Percentiles rank a stretch among this genome's conserved stretches.
phyloP scores from a whole-genome alignment of 2,329 filamentous ascomycete genomes.

The Colletotrichum limetticola region DNA sequence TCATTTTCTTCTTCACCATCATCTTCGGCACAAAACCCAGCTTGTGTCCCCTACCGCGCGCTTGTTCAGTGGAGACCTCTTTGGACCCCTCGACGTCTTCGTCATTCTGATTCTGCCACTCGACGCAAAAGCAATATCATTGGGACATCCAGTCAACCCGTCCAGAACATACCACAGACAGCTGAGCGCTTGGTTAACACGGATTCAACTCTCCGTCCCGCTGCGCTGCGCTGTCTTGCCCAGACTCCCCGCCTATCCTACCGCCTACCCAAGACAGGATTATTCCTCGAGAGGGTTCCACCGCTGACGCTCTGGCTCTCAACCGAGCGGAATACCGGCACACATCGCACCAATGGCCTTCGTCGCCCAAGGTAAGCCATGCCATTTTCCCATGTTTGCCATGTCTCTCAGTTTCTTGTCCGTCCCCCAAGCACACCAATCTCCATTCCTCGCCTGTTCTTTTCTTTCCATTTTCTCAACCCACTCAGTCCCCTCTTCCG shows the following conservation, averaged over 20 bases:
- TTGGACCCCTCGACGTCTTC: conserved; percentile 13
- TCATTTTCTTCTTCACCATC: neutral
- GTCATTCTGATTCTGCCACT: conserved; percentile 12
- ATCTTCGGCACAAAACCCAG: neutral
- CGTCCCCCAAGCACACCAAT: conserved; percentile 1
- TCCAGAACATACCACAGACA: neutral
- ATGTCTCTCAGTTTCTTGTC: conserved; percentile 8
- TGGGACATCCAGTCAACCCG: neutral
- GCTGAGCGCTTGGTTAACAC: neutral
- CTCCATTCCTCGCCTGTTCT: neutral
- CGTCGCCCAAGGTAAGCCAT: conserved; percentile 29
- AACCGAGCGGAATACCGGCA: conserved; percentile 30
- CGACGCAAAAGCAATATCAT: neutral
- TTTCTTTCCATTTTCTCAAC: neutral
- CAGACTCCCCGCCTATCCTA: conserved; percentile 30
- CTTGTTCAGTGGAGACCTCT: conserved; percentile 32
- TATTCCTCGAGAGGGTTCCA: conserved; percentile 7
- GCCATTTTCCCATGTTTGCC: conserved; percentile 14
- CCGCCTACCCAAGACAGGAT: conserved; percentile 11
- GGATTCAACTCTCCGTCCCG: neutral
- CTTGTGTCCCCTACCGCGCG: conserved; percentile 26
- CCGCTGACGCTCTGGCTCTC: conserved; percentile 21
- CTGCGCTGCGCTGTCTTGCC: conserved; percentile 18
- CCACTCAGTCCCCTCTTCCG: conserved; percentile 6
- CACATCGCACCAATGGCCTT: conserved; percentile 20